Conservation (phyloP, 106 monocot species). For the Alisma plantagoaquatica region DNA sequence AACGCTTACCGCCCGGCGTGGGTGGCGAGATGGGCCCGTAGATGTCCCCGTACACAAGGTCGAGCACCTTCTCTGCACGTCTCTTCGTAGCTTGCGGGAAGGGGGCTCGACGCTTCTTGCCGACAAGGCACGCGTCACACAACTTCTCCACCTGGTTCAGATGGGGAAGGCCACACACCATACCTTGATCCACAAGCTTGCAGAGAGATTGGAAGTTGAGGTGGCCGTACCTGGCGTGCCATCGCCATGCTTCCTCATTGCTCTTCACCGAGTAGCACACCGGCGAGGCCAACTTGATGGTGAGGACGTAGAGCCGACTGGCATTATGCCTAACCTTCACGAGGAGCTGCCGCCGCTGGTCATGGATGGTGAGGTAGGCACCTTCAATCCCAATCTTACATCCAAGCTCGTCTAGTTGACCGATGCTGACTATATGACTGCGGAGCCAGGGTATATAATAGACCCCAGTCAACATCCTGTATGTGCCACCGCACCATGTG, state of each 20-base stretch:
- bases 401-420: no score
- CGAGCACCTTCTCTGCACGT: background rate
- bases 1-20: background rate
- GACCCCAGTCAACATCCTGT: background rate
- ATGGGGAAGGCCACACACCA: no score
- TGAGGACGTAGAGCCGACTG: background rate
- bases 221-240: background rate
- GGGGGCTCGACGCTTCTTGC: background rate
- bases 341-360: background rate
- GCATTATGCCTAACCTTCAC: background rate
- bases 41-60: constrained; percentile 1
- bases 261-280: background rate
- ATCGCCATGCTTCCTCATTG: background rate
- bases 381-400: no score
- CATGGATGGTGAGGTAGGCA: no score
- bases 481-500: background rate
- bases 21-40: no score
- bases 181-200: no score
- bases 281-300: background rate
- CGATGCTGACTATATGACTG: background rate
- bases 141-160: background rate
- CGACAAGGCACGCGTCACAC: constrained; percentile 2
- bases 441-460: background rate
- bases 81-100: background rate
- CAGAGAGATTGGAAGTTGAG: background rate